These are phyloP conservation scores for Metarhizium anisopliae DNA, from an alignment of 2,329 filamentous ascomycete genomes.

Conservation along the genomic window DNA sequence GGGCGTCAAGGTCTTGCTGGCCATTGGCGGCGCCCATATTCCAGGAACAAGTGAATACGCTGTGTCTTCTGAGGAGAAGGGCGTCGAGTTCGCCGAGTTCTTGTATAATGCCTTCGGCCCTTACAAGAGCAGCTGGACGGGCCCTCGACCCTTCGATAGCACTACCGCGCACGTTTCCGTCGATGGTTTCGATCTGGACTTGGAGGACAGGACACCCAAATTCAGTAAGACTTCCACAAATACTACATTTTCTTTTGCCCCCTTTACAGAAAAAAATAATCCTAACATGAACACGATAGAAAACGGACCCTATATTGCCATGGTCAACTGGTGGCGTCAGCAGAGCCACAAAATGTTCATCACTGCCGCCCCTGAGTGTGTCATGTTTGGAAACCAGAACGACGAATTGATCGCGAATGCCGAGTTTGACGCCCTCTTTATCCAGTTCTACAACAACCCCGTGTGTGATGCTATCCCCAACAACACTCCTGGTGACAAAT, in stretches of 20 bases:
- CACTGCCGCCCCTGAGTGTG: conserved; percentile 37
- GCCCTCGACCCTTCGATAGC: conserved; percentile 30
- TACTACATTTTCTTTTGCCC: neutral
- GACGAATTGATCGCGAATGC: conserved; percentile 28
- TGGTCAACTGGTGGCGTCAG: conserved; percentile 26
- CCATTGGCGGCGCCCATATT: conserved; percentile 28
- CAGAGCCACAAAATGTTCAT: conserved; percentile 25
- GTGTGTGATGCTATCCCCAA: conserved; percentile 25
- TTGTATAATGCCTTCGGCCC: conserved; percentile 30
- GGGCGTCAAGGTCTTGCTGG: conserved; percentile 34
- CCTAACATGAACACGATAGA: conserved; percentile 11
- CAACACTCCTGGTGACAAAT: conserved; percentile 20
- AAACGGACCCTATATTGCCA: conserved; percentile 27
- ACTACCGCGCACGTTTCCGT: conserved; percentile 17
- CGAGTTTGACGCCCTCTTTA: conserved; percentile 33
- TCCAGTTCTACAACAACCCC: conserved; percentile 42
- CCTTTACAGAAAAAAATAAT: neutral
- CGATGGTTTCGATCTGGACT: conserved; percentile 35
- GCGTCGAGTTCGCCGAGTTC: conserved; percentile 27
- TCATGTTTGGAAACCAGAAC: conserved; percentile 16
- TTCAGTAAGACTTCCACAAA: conserved; percentile 16
- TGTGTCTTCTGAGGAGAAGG: conserved; percentile 21
- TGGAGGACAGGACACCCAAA: conserved; percentile 19
- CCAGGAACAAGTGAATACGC: conserved; percentile 19
- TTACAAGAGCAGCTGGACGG: conserved; percentile 18